phyloP scores from a whole-genome alignment of 768 basidiomycete genomes.

The Rubroboletus pulcherrimus region DNA sequence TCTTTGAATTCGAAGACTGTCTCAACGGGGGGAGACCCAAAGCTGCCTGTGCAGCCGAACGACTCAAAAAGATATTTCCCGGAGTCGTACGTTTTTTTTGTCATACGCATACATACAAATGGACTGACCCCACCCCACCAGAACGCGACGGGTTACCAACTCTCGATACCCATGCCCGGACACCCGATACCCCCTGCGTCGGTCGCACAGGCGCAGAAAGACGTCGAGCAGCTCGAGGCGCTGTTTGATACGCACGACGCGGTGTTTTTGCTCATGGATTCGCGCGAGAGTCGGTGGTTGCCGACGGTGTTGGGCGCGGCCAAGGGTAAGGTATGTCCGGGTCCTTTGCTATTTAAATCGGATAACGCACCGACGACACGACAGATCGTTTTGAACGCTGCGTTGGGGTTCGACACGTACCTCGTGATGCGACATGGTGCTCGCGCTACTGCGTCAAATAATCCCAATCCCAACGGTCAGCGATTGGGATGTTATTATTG shows the following conservation, averaged over 20 bases:
- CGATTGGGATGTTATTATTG: constrained; percentile 95
- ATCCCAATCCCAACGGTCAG: constrained; percentile 20
- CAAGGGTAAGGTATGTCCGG: constrained; percentile 70
- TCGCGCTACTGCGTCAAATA: constrained; percentile 34
- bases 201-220: constrained; percentile 55
- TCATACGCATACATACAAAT: not conserved
- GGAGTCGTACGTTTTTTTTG: constrained; percentile 63
- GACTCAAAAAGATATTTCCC: constrained; percentile 85
- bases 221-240: constrained; percentile 68
- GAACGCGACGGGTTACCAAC: constrained; percentile 75
- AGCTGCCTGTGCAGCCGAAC: constrained; percentile 83
- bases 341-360: not conserved
- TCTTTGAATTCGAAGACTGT: constrained; percentile 95
- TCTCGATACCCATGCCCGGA: constrained; percentile 96
- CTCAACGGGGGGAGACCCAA: constrained; percentile 91
- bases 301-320: constrained; percentile 84
- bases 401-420: constrained; percentile 93
- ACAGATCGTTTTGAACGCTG: constrained; percentile 90
- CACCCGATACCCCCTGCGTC: constrained; percentile 75
- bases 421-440: constrained; percentile 96
- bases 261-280: constrained; percentile 95
- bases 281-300: constrained; percentile 95
- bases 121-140: constrained; percentile 26
- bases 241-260: constrained; percentile 86
- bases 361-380: not conserved